These are phyloP conservation scores for Dimargaris verticillata DNA, from an alignment of 192 early-diverging fungal species.

Conservation along the genomic window DNA sequence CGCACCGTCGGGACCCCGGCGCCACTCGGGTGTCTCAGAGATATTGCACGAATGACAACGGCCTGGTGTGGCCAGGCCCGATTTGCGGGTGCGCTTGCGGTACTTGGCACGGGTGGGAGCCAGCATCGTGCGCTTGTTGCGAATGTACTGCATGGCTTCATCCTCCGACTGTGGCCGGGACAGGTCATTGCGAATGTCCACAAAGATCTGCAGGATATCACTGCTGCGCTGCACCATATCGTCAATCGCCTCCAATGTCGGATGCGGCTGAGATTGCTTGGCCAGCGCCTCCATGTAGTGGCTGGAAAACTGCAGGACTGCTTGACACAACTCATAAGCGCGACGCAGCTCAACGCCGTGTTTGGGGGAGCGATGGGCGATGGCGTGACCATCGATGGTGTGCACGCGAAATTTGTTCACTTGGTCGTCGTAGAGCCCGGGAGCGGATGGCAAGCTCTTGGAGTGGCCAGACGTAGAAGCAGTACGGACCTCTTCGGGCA, in stretches of 20 bases:
- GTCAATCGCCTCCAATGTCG: conserved; percentile 29
- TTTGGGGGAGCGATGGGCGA: neutral
- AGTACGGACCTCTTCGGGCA: neutral
- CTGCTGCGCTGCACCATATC: conserved; percentile 34
- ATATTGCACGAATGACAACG: conserved; percentile 59
- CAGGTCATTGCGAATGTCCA: conserved; percentile 28
- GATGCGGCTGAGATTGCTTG: conserved; percentile 13
- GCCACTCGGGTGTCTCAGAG: conserved; percentile 86
- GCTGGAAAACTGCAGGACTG: neutral
- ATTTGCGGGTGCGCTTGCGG: conserved; percentile 3
- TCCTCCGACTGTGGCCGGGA: conserved; percentile 26
- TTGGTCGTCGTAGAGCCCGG: conserved; percentile 2
- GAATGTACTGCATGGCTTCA: conserved; percentile 36
- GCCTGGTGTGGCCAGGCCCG: neutral
- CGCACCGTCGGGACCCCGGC: conserved; percentile 78
- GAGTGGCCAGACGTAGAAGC: neutral
- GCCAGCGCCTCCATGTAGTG: neutral
- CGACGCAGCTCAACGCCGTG: neutral
- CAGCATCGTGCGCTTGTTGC: conserved; percentile 32
- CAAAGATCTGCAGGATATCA: conserved; percentile 32
- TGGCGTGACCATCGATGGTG: conserved; percentile 5
- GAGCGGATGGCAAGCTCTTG: neutral
- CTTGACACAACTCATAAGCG: neutral
- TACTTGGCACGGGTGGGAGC: conserved; percentile 22
- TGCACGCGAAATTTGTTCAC: conserved; percentile 10